Percentiles rank a stretch among this genome's conserved stretches.
phyloP scores from a whole-genome alignment of 2,329 filamentous ascomycete genomes.

The Tolypocladium tropicale region DNA sequence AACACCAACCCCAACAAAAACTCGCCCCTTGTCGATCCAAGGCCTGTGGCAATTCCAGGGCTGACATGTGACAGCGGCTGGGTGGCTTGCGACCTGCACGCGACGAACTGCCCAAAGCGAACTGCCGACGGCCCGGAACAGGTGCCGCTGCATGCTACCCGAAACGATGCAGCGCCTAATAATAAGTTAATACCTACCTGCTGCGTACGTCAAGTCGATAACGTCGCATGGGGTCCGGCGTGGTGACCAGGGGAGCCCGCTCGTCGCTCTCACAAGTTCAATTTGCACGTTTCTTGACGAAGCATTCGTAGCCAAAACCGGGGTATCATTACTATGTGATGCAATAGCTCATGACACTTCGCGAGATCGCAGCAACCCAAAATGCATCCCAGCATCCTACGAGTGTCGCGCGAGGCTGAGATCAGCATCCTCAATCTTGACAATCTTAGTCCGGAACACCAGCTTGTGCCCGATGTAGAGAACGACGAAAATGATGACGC shows the following conservation, averaged over 20 bases:
- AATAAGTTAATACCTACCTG: background rate
- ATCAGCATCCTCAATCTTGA: slow-evolving; percentile 26
- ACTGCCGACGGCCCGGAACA: background rate
- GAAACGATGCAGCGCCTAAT: background rate
- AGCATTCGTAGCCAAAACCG: background rate
- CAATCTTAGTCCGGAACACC: slow-evolving; percentile 26
- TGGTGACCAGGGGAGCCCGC: background rate
- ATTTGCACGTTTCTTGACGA: background rate
- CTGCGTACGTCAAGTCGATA: too few species aligned
- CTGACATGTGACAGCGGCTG: slow-evolving; percentile 1
- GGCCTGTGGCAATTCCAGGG: background rate
- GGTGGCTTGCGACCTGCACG: background rate
- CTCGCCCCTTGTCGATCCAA: background rate
- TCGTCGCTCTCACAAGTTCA: background rate
- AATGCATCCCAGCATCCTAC: background rate
- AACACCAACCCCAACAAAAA: slow-evolving; percentile 1
- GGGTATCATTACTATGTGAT: background rate
- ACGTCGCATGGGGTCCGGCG: too few species aligned
- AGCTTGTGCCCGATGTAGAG: slow-evolving; percentile 53
- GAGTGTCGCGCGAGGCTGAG: slow-evolving; percentile 8
- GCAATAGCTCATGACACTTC: background rate
- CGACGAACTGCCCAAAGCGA: background rate
- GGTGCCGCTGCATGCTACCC: background rate
- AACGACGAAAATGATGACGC: slow-evolving; percentile 51
- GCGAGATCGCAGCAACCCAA: background rate